Conservation (phyloP, 2,329 filamentous ascomycete genomes). For the Basipetospora chlamydospora region DNA sequence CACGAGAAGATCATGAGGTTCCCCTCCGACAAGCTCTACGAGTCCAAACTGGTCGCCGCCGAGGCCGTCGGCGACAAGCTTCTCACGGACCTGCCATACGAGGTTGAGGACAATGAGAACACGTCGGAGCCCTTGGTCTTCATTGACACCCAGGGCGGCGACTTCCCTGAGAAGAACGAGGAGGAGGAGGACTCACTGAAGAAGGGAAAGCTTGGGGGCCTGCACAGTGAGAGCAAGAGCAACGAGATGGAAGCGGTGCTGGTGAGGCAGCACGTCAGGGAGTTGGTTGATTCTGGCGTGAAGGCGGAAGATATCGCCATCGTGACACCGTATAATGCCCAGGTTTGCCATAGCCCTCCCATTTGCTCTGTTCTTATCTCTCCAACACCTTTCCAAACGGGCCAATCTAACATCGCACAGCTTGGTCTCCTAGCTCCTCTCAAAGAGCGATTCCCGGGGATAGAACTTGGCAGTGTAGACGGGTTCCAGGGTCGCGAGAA, state of each 20-base stretch:
- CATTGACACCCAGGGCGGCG: conserved; percentile 90
- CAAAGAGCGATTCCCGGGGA: conserved; percentile 65
- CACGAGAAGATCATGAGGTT: conserved; percentile 92
- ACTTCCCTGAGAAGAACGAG: conserved; percentile 72
- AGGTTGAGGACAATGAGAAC: conserved; percentile 67
- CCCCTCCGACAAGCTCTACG: conserved; percentile 79
- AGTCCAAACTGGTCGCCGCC: conserved; percentile 64
- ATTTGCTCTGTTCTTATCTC: conserved; percentile 11
- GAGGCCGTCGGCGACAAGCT: conserved; percentile 63
- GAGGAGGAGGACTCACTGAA: conserved; percentile 39
- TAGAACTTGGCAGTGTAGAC: conserved; percentile 93
- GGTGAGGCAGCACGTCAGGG: conserved; percentile 62
- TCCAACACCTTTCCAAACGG: conserved; percentile 8
- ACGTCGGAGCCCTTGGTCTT: conserved; percentile 81
- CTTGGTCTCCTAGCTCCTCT: conserved; percentile 66
- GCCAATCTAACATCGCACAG: conserved; percentile 33
- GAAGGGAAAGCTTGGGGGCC: conserved; percentile 26
- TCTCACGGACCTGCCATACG: conserved; percentile 59
- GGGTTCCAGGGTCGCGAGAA: conserved; percentile 97
- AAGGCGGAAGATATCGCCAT: conserved; percentile 76
- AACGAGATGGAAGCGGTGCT: conserved; percentile 82
- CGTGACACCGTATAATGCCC: conserved; percentile 92
- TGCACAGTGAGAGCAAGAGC: conserved; percentile 57
- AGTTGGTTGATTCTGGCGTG: conserved; percentile 66
- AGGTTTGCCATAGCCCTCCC: conserved; percentile 40